Evolutionary conservation across 169 alveolate species (phyloP).

Genomic region (Babesia caballi): DNA sequence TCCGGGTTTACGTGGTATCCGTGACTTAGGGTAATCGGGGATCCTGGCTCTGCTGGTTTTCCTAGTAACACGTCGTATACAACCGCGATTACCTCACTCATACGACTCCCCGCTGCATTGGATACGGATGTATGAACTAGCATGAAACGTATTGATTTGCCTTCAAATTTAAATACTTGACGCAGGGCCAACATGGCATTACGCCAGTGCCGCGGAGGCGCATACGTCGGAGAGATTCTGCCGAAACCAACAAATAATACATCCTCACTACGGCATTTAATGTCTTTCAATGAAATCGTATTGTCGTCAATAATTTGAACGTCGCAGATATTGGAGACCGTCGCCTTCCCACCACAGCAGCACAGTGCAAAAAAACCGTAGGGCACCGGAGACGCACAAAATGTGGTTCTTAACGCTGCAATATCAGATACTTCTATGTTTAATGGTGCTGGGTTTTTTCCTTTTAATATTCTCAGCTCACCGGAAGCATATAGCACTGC

Average conservation of each 20-base stretch:
- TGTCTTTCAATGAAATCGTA: not conserved
- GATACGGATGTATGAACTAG: not conserved
- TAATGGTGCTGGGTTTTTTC: not conserved
- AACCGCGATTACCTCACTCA: not conserved
- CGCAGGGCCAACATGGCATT: slow-evolving; percentile 8
- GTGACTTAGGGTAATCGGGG: not conserved
- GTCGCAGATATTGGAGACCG: not conserved
- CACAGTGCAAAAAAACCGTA: slow-evolving; percentile 2
- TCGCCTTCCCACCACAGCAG: not conserved
- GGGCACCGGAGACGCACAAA: not conserved
- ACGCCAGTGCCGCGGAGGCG: slow-evolving; percentile 31
- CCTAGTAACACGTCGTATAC: not conserved
- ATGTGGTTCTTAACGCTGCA: not conserved
- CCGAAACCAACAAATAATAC: slow-evolving; percentile 10
- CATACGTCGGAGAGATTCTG: not conserved
- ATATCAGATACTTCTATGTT: not conserved
- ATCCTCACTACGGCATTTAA: not conserved
- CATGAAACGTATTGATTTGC: not conserved
- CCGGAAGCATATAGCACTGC: not conserved
- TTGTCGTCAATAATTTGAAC: not conserved
- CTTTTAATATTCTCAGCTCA: not conserved
- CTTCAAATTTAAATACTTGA: not conserved
- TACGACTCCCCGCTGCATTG: not conserved
- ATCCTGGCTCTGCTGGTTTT: not conserved
- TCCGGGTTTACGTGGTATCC: slow-evolving; percentile 5